Conservation (phyloP, 108 stramenopile species). For the Skeletonema marinoi region DNA sequence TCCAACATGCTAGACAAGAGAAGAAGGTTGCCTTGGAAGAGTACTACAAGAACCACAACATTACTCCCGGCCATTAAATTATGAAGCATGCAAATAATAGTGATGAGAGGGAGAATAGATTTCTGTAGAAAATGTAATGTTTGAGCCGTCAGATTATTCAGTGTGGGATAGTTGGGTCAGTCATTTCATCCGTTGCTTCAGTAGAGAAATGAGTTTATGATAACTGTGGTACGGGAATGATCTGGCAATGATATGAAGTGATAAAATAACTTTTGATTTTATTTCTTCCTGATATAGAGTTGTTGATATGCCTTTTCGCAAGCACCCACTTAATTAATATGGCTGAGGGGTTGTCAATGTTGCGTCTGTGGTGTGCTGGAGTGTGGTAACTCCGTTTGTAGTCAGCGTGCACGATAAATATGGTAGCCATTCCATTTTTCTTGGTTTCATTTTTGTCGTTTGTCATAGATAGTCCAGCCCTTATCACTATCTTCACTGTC, state of each 20-base stretch:
- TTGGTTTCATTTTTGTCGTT: no score
- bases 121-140: slow-evolving; percentile 6
- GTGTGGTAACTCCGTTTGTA: no score
- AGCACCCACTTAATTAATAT: no score
- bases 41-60: slow-evolving; percentile 34
- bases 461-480: no score
- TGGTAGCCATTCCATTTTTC: no score
- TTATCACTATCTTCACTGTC: no score
- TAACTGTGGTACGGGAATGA: neutral
- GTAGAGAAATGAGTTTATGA: neutral
- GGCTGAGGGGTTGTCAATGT: no score
- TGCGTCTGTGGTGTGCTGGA: no score
- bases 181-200: neutral
- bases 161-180: neutral
- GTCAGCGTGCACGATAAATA: no score
- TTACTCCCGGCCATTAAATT: slow-evolving; percentile 26
- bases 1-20: slow-evolving; percentile 21
- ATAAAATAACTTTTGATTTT: slow-evolving; percentile 4
- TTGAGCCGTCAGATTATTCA: neutral
- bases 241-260: neutral
- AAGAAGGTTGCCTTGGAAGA: slow-evolving; percentile 35
- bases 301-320: no score
- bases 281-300: neutral
- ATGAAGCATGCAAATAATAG: neutral
- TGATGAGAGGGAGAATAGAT: neutral